Conservation (phyloP, 23 red algal genomes). For the Chondrus crispus region DNA sequence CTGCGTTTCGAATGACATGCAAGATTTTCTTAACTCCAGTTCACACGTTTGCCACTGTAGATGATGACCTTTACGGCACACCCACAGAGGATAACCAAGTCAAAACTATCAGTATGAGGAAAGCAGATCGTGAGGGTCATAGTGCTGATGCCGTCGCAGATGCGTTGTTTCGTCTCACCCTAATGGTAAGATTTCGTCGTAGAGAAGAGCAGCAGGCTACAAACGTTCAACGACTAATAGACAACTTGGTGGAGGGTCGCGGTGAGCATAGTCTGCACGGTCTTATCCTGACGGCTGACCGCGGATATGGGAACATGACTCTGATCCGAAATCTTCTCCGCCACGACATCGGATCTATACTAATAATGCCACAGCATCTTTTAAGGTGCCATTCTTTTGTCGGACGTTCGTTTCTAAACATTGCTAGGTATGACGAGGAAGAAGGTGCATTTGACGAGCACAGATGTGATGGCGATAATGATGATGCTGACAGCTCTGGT, state of each 20-base stretch:
- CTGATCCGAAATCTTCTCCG: neutral
- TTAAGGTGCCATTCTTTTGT: conserved; percentile 1
- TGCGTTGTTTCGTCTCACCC: neutral
- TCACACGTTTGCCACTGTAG: neutral
- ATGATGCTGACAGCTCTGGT: too few relatives aligned
- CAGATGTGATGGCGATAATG: too few relatives aligned
- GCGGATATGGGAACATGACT: neutral
- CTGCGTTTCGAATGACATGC: neutral
- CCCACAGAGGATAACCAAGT: neutral
- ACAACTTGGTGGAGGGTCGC: neutral
- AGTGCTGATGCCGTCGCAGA: neutral
- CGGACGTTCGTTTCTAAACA: neutral
- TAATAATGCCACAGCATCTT: neutral
- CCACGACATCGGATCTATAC: neutral
- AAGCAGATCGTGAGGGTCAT: neutral
- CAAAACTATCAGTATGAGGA: neutral
- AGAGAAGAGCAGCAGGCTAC: neutral
- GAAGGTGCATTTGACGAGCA: too few relatives aligned
- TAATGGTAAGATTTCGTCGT: conserved; percentile 2
- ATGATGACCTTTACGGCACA: neutral
- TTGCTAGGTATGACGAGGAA: neutral
- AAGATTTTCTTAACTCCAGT: neutral
- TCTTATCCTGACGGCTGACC: neutral
- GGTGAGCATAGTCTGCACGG: neutral
- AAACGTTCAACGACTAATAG: neutral